Conservation (phyloP, 257 asterid genomes). For the Nemophila menziesii region DNA sequence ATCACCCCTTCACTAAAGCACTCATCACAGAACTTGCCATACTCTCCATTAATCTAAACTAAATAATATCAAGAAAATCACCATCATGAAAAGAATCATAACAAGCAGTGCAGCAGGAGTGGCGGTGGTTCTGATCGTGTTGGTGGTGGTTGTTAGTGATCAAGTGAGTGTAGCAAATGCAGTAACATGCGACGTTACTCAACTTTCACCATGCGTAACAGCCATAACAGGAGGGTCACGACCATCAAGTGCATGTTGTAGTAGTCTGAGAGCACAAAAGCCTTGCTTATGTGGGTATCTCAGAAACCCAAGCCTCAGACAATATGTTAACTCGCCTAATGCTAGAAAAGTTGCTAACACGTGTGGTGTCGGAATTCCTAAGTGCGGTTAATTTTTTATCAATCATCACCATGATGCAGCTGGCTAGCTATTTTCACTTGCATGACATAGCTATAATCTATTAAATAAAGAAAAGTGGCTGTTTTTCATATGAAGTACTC, state of each 20-base stretch:
- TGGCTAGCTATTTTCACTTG: no score
- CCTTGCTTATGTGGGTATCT: conserved; percentile 24
- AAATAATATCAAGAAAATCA: no score
- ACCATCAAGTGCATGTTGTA: conserved; percentile 16
- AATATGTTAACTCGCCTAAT: conserved; percentile 17
- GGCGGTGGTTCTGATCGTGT: background rate
- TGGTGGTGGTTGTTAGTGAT: background rate
- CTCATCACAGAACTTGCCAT: no score
- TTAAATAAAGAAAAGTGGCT: no score
- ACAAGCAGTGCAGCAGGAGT: no score
- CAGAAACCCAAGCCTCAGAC: conserved; percentile 10
- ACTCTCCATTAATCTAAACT: no score
- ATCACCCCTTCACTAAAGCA: no score
- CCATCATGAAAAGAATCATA: no score
- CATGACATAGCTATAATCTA: no score
- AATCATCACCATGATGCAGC: no score
- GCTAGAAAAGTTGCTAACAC: conserved; percentile 10
- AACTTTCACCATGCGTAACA: conserved; percentile 11
- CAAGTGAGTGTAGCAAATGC: conserved; percentile 5
- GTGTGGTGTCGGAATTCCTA: conserved; percentile 10
- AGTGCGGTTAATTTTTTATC: no score
- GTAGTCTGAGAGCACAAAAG: conserved; percentile 12
- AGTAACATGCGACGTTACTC: conserved; percentile 5
- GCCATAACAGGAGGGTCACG: background rate
- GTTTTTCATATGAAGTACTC: no score